Evolutionary conservation across 495 filamentous ascomycete species (phyloP), one percentile per base, ranked within the genome.

Genomic region (Neurospora pannonica): DNA sequence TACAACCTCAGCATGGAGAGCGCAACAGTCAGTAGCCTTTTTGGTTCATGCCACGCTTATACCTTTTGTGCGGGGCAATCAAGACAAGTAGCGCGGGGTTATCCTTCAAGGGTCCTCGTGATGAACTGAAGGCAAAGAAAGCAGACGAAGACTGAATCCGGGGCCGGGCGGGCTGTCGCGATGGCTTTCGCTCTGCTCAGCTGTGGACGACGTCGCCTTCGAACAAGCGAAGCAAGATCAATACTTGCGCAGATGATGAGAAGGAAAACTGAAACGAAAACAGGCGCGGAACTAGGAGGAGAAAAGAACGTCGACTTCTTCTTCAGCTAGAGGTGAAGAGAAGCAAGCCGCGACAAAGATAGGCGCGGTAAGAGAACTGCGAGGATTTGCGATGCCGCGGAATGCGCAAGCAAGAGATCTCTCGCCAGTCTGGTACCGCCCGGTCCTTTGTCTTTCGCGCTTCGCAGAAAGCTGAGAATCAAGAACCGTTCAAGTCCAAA

Each of bases 1-100:
- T 71, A 75, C 69, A 38, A 37, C 71, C 71, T 67, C 60, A 70
- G 28, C 74, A 72, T 75, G 37, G 21, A 67, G 24, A 67, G 39
- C 13, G 38, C 71, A 48, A 43, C 24, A 71, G 38, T 71, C 38
- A n/a, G 21, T 31, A 34, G 38, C 71, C 71, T 31, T 39, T 46
- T 34, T 34, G 24, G 71, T 34, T 71, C 70, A 37, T 36, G 34
- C 38, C 70, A 71, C 71, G 42, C 28, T 19, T 19, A 8, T 34
- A 71, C 38, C 71, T 71, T 43, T 43, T 17, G 54, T 67, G 54
- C 54, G 71, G n/a, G 21, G 31, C 39, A 48, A 11, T 42, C 21
- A 48, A 43, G 71, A 71, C 38, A 48, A 71, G 71, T 34, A 71
- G 71, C 71, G 42, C 28, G 28, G 54, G 54, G 28, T 67, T 67